Conservation (phyloP, 768 basidiomycete species). For the Dioszegia crocea region DNA sequence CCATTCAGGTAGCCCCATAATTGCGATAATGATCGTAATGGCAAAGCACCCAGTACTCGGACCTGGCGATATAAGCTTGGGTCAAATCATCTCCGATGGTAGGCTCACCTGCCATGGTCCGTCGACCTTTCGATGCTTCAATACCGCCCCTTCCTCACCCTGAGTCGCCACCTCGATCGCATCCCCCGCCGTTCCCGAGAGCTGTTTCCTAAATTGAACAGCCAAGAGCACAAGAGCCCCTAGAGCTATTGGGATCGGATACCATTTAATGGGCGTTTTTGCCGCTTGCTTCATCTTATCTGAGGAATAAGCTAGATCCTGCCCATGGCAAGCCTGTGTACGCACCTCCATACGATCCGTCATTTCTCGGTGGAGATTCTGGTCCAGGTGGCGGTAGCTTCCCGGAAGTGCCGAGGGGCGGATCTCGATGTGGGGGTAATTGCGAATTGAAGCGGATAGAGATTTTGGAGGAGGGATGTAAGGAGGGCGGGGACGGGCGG, state of each 20-base stretch:
- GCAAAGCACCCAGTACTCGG: conserved; percentile 92
- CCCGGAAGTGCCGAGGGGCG: background rate
- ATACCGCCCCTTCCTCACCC: conserved; percentile 39
- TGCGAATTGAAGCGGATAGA: background rate
- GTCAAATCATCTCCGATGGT: background rate
- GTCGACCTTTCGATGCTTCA: conserved; percentile 55
- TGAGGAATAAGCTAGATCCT: background rate
- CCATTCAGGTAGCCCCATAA: conserved; percentile 96
- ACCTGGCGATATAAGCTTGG: too few relatives aligned
- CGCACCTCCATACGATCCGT: background rate
- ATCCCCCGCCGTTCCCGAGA: conserved; percentile 2
- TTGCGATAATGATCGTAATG: conserved; percentile 89
- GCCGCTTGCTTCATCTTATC: conserved; percentile 8
- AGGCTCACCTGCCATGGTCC: conserved; percentile 84
- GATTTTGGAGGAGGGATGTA: background rate
- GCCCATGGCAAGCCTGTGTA: background rate
- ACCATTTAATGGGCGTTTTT: conserved; percentile 84
- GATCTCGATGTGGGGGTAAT: background rate
- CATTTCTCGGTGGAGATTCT: background rate
- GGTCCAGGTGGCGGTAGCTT: background rate
- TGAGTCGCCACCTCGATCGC: conserved; percentile 38
- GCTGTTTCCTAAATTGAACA: conserved; percentile 36
- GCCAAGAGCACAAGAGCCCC: conserved; percentile 72
- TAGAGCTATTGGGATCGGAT: conserved; percentile 83
- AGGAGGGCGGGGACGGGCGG: background rate